phyloP scores from a whole-genome alignment of 2,329 filamentous ascomycete species.

The Elsinoe perseae region DNA sequence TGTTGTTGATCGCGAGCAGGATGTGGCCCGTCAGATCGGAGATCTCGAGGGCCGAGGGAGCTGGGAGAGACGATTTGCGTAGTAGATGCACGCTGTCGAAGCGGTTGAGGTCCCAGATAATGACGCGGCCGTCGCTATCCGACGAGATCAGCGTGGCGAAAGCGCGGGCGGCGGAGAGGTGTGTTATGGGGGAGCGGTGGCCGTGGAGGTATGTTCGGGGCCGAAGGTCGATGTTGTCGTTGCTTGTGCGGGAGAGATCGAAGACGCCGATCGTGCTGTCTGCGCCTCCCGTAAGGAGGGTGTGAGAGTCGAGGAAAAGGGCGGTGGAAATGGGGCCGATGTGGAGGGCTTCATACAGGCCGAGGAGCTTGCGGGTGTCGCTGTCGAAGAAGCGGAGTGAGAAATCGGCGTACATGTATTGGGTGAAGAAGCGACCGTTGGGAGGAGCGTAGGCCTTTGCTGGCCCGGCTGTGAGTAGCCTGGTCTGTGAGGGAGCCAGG shows the following conservation, averaged over 20 bases:
- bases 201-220: conserved; percentile 79
- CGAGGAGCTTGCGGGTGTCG: conserved; percentile 73
- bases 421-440: conserved; percentile 78
- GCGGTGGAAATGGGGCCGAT: conserved; percentile 80
- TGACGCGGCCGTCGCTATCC: conserved; percentile 70
- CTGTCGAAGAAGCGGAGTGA: conserved; percentile 85
- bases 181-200: conserved; percentile 74
- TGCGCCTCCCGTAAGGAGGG: conserved; percentile 81
- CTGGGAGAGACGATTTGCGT: conserved; percentile 43
- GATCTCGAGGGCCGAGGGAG: conserved; percentile 66
- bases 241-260: conserved; percentile 51
- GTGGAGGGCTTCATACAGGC: conserved; percentile 89
- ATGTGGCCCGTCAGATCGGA: conserved; percentile 90
- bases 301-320: conserved; percentile 80
- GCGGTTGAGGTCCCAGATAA: conserved; percentile 91
- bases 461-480: conserved; percentile 74
- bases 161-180: conserved; percentile 75
- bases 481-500: conserved; percentile 60
- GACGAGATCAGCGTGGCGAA: conserved; percentile 84
- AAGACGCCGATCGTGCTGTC: conserved; percentile 89
- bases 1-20: conserved; percentile 68
- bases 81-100: conserved; percentile 62
- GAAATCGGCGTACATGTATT: conserved; percentile 93
- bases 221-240: conserved; percentile 68
- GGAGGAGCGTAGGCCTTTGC: conserved; percentile 82